These are phyloP conservation scores for Boletales sp. DNA, from an alignment of 768 basidiomycete genomes.

Conservation along the genomic window DNA sequence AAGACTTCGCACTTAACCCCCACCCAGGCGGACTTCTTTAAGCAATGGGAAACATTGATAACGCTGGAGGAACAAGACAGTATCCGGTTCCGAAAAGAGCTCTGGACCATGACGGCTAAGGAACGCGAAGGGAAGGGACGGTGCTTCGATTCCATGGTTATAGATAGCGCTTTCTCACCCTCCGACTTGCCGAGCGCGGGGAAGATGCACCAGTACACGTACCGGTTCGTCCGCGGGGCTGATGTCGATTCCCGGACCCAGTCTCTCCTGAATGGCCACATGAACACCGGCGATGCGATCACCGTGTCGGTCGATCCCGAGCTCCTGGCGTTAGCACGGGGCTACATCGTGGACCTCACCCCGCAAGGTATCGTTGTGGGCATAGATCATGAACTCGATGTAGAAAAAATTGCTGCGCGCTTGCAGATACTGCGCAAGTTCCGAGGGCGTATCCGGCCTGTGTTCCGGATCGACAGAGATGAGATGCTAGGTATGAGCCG, in stretches of 20 bases:
- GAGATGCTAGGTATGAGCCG: slow-evolving; percentile 87
- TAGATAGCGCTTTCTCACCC: slow-evolving; percentile 45
- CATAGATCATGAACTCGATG: slow-evolving; percentile 74
- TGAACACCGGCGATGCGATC: slow-evolving; percentile 78
- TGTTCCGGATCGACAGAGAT: slow-evolving; percentile 91
- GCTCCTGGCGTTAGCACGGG: slow-evolving; percentile 79
- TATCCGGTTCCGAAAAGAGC: slow-evolving; percentile 78
- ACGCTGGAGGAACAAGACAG: slow-evolving; percentile 86
- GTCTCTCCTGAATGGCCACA: slow-evolving; percentile 69
- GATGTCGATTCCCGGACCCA: slow-evolving; percentile 4
- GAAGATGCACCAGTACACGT: slow-evolving; percentile 77
- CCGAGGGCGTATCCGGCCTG: slow-evolving; percentile 19
- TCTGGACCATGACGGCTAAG: slow-evolving; percentile 86
- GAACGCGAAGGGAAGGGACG: slow-evolving; percentile 81
- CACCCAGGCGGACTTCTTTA: slow-evolving; percentile 73
- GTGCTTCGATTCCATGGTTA: slow-evolving; percentile 79
- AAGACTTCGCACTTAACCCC: slow-evolving; percentile 80
- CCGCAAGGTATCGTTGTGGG: slow-evolving; percentile 67
- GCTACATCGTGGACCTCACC: slow-evolving; percentile 74
- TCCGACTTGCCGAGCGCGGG: slow-evolving; percentile 26
- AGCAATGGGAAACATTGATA: slow-evolving; percentile 85
- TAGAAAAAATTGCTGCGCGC: slow-evolving; percentile 43
- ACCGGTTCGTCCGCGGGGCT: slow-evolving; percentile 55
- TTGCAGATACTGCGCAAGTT: slow-evolving; percentile 22
- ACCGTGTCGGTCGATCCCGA: slow-evolving; percentile 85